phyloP scores from a whole-genome alignment of 2,329 filamentous ascomycete species.

The Emericellopsis atlantica region DNA sequence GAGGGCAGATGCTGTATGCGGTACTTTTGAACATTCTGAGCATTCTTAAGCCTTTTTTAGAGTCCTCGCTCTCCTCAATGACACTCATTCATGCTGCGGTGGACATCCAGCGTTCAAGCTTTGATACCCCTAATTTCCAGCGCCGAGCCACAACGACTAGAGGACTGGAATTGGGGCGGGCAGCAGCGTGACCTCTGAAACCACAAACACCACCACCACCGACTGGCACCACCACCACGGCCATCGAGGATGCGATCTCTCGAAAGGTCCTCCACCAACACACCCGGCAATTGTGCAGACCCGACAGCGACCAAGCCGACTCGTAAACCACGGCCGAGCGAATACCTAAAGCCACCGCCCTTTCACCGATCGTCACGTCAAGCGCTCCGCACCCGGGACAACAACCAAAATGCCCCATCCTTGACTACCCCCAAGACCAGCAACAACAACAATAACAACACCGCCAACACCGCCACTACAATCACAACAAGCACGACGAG shows the following conservation, averaged over 20 bases:
- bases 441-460: not conserved
- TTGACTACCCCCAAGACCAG: not conserved
- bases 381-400: not conserved
- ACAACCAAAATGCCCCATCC: conserved; percentile 2
- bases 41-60: not conserved
- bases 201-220: conserved; percentile 16
- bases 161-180: too few relatives aligned
- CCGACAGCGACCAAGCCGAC: not conserved
- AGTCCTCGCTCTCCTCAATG: too few relatives aligned
- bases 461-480: not conserved
- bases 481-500: not conserved
- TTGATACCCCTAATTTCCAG: too few relatives aligned
- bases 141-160: too few relatives aligned
- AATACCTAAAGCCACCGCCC: not conserved
- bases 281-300: not conserved
- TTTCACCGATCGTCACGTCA: not conserved
- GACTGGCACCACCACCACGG: conserved; percentile 13
- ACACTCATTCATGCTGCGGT: too few relatives aligned
- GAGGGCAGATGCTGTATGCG: too few relatives aligned
- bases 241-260: conserved; percentile 1
- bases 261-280: not conserved
- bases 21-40: not conserved
- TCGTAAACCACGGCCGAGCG: not conserved
- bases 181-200: too few relatives aligned
- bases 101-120: too few relatives aligned